Evolutionary conservation across 1,284 basidiomycete species (phyloP), one percentile per base, ranked within the genome.

Genomic region (Agroathelia rolfsii): DNA sequence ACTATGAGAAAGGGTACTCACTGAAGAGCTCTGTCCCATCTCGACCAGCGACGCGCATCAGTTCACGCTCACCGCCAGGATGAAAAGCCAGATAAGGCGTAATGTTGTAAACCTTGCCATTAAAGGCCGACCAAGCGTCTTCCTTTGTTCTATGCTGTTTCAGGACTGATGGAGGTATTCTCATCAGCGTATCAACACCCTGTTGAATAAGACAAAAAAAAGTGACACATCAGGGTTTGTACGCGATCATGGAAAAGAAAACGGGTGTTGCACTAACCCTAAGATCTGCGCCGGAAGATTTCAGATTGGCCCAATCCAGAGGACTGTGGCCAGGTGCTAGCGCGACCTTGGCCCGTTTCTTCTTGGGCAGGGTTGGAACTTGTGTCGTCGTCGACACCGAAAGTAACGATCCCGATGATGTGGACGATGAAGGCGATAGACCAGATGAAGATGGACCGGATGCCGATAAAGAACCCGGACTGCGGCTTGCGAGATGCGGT

Each of bases 91-190:
- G 57, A 55, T 97, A 98, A 0, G 85, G 76, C 2, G 92, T 94
- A 30, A 98, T 85, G 54, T 98, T 96, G 63, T 98, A 98, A 14
- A 98, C 92, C 52, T 87, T 93, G 29, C 92, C 92, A 44, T 83
- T 78, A 58, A 97, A 82, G 0, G 77, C 81, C 5, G 89, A 77
- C 94, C 94, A 98, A 1, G 89, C 92, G 55, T 98, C 92, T 31
- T 84, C 78, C n/a, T 59, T 65, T 23, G 69, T 81, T 41, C 84
- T 78, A 53, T 97, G 94, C 50, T 70, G 59, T 49, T 87, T 87
- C 33, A 98, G 66, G 51, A 89, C 74, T 0, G 81, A 84, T 6
- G 85, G 76, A 3, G 89, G 81, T 35, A 98, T 76, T 19, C 89
- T 75, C 49, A 76, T 54, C 2, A 89, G 53, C 7, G 62, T 60